These are phyloP conservation scores for Ulmus americana DNA, from an alignment of 331 rosid species.

Conservation along the genomic window DNA sequence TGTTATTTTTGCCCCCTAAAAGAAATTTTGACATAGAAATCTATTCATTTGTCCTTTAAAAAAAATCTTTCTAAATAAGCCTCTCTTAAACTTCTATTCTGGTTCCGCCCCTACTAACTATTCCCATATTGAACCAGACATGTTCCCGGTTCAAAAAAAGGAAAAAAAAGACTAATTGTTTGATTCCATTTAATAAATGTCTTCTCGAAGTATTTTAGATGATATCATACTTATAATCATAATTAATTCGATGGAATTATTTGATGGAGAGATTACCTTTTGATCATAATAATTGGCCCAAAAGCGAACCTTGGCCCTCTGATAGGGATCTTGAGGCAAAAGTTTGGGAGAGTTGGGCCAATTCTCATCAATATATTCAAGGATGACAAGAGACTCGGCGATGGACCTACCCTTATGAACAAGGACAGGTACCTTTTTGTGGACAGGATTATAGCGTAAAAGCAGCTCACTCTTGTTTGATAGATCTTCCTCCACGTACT, in stretches of 20 bases:
- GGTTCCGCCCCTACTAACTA: too few relatives aligned
- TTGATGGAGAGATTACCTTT: constrained; percentile 10
- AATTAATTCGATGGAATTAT: too few relatives aligned
- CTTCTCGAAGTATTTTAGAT: background rate
- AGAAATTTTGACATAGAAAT: too few relatives aligned
- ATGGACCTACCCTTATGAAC: constrained; percentile 33
- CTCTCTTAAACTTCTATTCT: too few relatives aligned
- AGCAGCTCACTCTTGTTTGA: constrained; percentile 27
- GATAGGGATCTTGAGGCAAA: constrained; percentile 31
- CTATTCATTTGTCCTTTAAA: too few relatives aligned
- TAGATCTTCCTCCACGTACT: constrained; percentile 36
- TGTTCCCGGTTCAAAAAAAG: too few relatives aligned
- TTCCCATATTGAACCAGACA: too few relatives aligned
- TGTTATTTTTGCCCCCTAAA: too few relatives aligned
- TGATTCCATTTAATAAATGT: too few relatives aligned
- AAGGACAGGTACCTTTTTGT: constrained; percentile 36
- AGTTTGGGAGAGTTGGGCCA: constrained; percentile 35
- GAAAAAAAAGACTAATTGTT: too few relatives aligned
- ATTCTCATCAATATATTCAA: constrained; percentile 39
- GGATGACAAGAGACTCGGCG: constrained; percentile 30
- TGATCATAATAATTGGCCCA: constrained; percentile 36
- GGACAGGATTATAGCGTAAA: constrained; percentile 26
- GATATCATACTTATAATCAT: too few relatives aligned
- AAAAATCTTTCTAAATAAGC: too few relatives aligned
- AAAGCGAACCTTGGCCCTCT: constrained; percentile 33